Evolutionary conservation across 768 basidiomycete genomes (phyloP).

Genomic region (Cystobasidium tubakii): DNA sequence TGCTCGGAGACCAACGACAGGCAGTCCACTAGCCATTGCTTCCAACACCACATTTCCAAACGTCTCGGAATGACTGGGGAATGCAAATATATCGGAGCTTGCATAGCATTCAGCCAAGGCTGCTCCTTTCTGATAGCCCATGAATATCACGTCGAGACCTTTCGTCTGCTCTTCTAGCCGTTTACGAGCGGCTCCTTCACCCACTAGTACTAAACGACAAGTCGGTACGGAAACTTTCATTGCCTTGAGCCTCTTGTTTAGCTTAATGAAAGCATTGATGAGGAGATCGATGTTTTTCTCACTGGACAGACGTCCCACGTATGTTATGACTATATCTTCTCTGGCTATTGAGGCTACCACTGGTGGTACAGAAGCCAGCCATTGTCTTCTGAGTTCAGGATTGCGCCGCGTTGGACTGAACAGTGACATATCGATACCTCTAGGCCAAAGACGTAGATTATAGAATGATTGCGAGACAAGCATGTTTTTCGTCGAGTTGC

Average conservation of each 20-base stretch:
- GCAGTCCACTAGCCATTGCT: slow-evolving; percentile 53
- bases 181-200: slow-evolving; percentile 51
- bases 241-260: slow-evolving; percentile 37
- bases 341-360: neutral
- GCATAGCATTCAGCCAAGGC: slow-evolving; percentile 52
- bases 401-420: slow-evolving; percentile 49
- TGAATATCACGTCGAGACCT: slow-evolving; percentile 44
- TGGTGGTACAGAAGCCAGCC: slow-evolving; percentile 44
- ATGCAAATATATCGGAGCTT: slow-evolving; percentile 53
- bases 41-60: slow-evolving; percentile 53
- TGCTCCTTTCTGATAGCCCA: slow-evolving; percentile 50
- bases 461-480: slow-evolving; percentile 48
- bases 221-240: slow-evolving; percentile 23
- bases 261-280: slow-evolving; percentile 49
- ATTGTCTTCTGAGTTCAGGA: slow-evolving; percentile 45
- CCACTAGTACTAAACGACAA: slow-evolving; percentile 51
- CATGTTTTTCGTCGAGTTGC: slow-evolving; percentile 50
- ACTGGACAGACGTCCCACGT: slow-evolving; percentile 50
- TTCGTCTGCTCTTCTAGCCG: slow-evolving; percentile 46
- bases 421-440: slow-evolving; percentile 51
- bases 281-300: slow-evolving; percentile 54
- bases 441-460: slow-evolving; percentile 51
- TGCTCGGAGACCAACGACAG: slow-evolving; percentile 53
- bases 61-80: slow-evolving; percentile 50
- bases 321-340: slow-evolving; percentile 30